A percentile compares a stretch with the other conserved stretches of the same genome.
These are phyloP conservation scores for Chytridiales sp. DNA, from an alignment of 371 early-diverging fungal species.

Conservation along the genomic window DNA sequence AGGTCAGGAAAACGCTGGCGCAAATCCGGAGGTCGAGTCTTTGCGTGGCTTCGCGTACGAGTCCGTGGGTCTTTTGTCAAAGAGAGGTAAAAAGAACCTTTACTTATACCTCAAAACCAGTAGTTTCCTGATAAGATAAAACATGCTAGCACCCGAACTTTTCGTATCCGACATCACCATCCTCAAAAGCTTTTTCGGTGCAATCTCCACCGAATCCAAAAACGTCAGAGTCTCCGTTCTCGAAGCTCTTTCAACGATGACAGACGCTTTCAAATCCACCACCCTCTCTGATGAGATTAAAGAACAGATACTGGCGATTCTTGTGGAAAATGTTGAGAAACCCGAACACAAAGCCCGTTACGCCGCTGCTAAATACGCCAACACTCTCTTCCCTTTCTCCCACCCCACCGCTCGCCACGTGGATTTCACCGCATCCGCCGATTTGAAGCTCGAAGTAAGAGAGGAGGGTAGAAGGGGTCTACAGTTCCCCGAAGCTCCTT, in stretches of 20 bases:
- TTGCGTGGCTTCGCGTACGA: slow-evolving; percentile 85
- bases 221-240: slow-evolving; percentile 76
- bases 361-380: slow-evolving; percentile 73
- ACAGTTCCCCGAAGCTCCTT: slow-evolving; percentile 34
- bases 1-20: slow-evolving; percentile 42
- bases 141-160: slow-evolving; percentile 58
- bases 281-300: slow-evolving; percentile 42
- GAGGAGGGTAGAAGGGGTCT: slow-evolving; percentile 64
- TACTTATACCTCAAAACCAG: not conserved
- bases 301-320: slow-evolving; percentile 41
- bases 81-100: slow-evolving; percentile 56
- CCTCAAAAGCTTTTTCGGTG: slow-evolving; percentile 66
- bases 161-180: slow-evolving; percentile 62
- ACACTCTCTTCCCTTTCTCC: slow-evolving; percentile 72
- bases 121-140: not conserved
- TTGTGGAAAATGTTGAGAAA: slow-evolving; percentile 66
- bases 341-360: slow-evolving; percentile 59
- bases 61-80: slow-evolving; percentile 72
- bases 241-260: slow-evolving; percentile 78
- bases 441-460: slow-evolving; percentile 71
- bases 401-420: slow-evolving; percentile 70
- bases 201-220: slow-evolving; percentile 60
- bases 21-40: slow-evolving; percentile 51
- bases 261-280: slow-evolving; percentile 58
- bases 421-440: slow-evolving; percentile 68